phyloP scores from a whole-genome alignment of 306 rosid genomes.

The Argentina anserina region DNA sequence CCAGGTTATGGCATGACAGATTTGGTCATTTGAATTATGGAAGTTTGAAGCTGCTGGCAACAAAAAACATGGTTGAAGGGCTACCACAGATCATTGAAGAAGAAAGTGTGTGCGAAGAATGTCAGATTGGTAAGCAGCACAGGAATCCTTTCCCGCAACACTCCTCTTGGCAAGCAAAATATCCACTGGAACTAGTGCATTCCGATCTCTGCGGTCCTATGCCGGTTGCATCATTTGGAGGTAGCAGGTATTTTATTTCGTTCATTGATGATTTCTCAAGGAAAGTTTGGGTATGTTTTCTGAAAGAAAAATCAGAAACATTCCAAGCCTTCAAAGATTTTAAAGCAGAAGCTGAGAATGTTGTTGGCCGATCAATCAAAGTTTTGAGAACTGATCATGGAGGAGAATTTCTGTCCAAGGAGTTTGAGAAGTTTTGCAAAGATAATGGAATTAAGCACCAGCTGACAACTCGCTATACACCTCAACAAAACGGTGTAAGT shows the following conservation, averaged over 20 bases:
- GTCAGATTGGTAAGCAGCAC: constrained; percentile 9
- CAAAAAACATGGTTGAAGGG: background rate
- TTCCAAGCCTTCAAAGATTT: constrained; percentile 1
- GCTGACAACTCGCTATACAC: background rate
- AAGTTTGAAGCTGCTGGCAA: constrained; percentile 2
- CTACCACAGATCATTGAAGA: background rate
- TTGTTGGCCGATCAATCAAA: background rate
- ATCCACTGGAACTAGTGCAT: background rate
- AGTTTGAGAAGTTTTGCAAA: background rate
- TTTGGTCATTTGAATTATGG: constrained; percentile 9
- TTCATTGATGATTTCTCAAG: too few species aligned
- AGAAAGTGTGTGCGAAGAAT: background rate
- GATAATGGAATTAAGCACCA: background rate
- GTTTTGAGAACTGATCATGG: background rate
- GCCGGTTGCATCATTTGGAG: background rate
- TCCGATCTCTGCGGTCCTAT: background rate
- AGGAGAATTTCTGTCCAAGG: background rate
- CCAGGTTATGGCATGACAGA: background rate
- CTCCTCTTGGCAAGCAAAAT: background rate
- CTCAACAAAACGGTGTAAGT: background rate
- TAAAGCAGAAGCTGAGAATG: background rate
- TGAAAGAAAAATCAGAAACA: constrained; percentile 7
- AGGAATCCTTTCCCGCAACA: background rate
- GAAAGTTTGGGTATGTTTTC: background rate
- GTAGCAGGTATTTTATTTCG: background rate